These are phyloP conservation scores for Rhodomyrtus tomentosa DNA, from an alignment of 345 rosid species.

Conservation along the genomic window DNA sequence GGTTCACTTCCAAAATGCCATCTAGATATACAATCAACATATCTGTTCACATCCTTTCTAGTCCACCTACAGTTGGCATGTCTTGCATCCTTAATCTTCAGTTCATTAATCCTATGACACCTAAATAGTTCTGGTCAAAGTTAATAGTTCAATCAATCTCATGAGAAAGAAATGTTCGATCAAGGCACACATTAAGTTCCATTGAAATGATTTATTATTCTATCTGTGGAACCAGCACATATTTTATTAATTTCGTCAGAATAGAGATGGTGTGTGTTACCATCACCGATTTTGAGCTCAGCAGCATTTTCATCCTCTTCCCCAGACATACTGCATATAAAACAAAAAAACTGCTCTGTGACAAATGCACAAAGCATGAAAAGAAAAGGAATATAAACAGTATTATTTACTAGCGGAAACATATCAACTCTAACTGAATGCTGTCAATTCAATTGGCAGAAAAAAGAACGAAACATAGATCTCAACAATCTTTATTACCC, in stretches of 20 bases:
- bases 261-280: conserved; percentile 7
- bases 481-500: neutral
- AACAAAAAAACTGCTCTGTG: neutral
- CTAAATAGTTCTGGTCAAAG: neutral
- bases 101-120: neutral
- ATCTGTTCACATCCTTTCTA: neutral
- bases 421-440: neutral
- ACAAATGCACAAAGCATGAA: neutral
- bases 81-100: neutral
- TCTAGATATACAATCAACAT: neutral
- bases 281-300: conserved; percentile 98
- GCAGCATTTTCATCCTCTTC: conserved; percentile 99
- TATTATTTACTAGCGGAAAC: neutral
- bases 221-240: neutral
- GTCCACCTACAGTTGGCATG: neutral
- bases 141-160: neutral
- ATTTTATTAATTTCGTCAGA: neutral
- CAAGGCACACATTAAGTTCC: neutral
- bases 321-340: conserved; percentile 49
- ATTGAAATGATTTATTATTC: neutral
- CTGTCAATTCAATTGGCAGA: neutral
- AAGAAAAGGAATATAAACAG: neutral
- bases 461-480: neutral
- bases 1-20: neutral
- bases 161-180: neutral